Conservation (phyloP, 441 rosid species). For the Erodium texanum region DNA sequence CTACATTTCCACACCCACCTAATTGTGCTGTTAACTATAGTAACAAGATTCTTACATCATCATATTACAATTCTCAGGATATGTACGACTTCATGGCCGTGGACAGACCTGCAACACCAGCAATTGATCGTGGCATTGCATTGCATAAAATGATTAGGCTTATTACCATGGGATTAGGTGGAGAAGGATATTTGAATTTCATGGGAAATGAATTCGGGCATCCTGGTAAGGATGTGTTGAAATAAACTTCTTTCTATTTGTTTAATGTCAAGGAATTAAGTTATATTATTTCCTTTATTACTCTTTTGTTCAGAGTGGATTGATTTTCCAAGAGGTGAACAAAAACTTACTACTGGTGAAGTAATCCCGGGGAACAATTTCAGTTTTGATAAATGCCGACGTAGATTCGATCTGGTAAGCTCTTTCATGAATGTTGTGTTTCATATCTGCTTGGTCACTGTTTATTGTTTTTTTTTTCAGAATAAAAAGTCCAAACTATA, state of each 20-base stretch:
- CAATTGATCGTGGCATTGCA: constrained; percentile 90
- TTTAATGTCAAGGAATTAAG: constrained; percentile 6
- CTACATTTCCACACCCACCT: neutral
- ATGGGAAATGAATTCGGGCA: constrained; percentile 99
- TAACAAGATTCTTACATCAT: neutral
- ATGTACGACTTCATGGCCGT: constrained; percentile 98
- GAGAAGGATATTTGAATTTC: constrained; percentile 96
- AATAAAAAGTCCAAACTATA: neutral
- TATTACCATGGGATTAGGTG: constrained; percentile 90
- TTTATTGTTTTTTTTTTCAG: neutral
- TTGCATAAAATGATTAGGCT: constrained; percentile 97
- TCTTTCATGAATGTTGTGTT: constrained; percentile 4
- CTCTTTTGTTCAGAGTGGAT: constrained; percentile 69
- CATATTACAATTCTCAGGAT: constrained; percentile 44
- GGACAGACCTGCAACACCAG: constrained; percentile 76
- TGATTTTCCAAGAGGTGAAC: constrained; percentile 86
- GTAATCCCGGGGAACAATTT: constrained; percentile 60
- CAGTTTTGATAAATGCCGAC: constrained; percentile 90
- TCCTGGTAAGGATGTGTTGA: constrained; percentile 50
- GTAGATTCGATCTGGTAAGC: constrained; percentile 88
- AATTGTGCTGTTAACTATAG: constrained; percentile 1
- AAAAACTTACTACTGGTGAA: constrained; percentile 62
- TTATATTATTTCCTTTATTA: constrained; percentile 4
- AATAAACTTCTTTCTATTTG: constrained; percentile 1
- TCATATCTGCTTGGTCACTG: neutral